phyloP scores from a whole-genome alignment of 1,139 yeast genomes.

The Pichia norvegensis region DNA sequence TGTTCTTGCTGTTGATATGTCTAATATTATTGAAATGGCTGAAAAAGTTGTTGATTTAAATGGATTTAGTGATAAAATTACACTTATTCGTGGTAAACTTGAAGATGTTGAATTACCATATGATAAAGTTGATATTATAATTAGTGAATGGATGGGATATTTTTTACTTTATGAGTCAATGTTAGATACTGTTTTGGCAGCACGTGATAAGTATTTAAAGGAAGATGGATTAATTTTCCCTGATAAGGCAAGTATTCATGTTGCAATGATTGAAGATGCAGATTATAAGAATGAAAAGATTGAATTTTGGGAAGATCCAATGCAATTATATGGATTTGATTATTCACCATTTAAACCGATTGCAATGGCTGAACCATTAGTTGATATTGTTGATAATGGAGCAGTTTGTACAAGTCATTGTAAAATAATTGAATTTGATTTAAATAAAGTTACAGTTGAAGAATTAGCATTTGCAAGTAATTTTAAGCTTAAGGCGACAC shows the following conservation, averaged over 20 bases:
- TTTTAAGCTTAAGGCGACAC: constrained; percentile 64
- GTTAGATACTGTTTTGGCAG: constrained; percentile 93
- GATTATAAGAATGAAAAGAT: constrained; percentile 90
- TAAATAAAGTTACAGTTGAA: constrained; percentile 78
- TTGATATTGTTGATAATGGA: constrained; percentile 79
- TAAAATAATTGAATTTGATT: constrained; percentile 73
- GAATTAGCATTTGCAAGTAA: constrained; percentile 67
- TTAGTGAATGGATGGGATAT: constrained; percentile 99
- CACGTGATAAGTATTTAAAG: constrained; percentile 85
- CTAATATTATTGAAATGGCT: constrained; percentile 93
- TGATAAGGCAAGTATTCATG: constrained; percentile 82
- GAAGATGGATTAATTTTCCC: constrained; percentile 80
- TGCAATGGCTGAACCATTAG: constrained; percentile 90
- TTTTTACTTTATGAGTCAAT: constrained; percentile 91
- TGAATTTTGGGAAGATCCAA: constrained; percentile 79
- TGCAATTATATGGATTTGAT: constrained; percentile 82
- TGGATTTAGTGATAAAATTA: constrained; percentile 82
- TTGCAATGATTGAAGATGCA: constrained; percentile 93
- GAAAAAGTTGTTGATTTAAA: constrained; percentile 74
- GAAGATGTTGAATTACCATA: constrained; percentile 87
- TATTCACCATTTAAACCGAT: constrained; percentile 54
- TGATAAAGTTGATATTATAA: constrained; percentile 81
- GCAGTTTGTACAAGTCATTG: constrained; percentile 66
- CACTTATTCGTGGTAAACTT: constrained; percentile 84
- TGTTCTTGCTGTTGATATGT: constrained; percentile 95